These are phyloP conservation scores for Xylariaceae sp. DNA, from an alignment of 2,329 filamentous ascomycete species.

Conservation along the genomic window DNA sequence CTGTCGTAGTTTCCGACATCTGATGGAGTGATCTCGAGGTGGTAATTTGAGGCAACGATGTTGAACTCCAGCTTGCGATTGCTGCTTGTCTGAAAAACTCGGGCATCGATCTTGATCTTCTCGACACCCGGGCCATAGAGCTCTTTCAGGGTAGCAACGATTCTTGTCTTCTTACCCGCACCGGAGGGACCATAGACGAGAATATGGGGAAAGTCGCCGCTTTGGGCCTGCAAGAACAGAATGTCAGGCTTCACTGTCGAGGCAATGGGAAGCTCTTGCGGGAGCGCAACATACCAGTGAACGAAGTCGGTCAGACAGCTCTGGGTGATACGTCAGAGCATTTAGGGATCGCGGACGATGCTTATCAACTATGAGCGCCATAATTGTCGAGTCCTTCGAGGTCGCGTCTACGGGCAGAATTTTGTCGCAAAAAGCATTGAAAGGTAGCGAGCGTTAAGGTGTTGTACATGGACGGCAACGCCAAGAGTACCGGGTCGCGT, in stretches of 20 bases:
- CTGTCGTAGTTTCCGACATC: conserved; percentile 96
- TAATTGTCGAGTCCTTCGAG: conserved; percentile 26
- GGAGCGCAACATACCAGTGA: conserved; percentile 62
- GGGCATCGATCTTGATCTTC: conserved; percentile 98
- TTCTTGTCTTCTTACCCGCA: conserved; percentile 95
- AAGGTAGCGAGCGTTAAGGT: too few relatives aligned
- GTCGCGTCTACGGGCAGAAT: not conserved
- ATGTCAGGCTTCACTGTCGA: conserved; percentile 3
- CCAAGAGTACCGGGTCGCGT: conserved; percentile 20
- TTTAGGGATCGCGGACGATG: conserved; percentile 72
- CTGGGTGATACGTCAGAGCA: conserved; percentile 77
- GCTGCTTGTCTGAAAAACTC: conserved; percentile 90
- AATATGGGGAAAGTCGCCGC: conserved; percentile 94
- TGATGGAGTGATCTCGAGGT: conserved; percentile 95
- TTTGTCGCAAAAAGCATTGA: not conserved
- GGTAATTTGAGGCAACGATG: conserved; percentile 94
- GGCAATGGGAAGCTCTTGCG: conserved; percentile 3
- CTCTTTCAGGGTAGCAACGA: conserved; percentile 91
- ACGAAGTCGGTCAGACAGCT: conserved; percentile 80
- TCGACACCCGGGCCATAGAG: conserved; percentile 96
- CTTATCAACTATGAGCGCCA: conserved; percentile 70
- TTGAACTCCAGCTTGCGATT: conserved; percentile 99
- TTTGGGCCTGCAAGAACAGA: conserved; percentile 67
- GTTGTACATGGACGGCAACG: not conserved
- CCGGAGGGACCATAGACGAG: conserved; percentile 96